Evolutionary conservation across 257 asterid genomes (phyloP), one percentile per base, ranked within the genome.

Genomic region (Eustoma russellianum): DNA sequence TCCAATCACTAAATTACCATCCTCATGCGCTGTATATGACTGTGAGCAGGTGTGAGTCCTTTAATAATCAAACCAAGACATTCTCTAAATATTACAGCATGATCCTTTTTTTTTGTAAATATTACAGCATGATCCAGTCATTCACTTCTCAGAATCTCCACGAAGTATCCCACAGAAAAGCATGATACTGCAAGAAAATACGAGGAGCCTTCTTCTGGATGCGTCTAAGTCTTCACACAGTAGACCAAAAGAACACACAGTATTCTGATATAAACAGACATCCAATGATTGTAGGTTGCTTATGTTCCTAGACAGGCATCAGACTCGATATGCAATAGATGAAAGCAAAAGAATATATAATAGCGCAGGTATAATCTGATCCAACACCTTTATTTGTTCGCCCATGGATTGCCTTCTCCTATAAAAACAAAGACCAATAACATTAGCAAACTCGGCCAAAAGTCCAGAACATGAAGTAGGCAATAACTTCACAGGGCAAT

Each of bases 321-420:
- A 17, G 3, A 46, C 11, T 33, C 45, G 49, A 50, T 14, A 28
- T 40, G 15, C 41, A 9, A 16, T 11, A 17, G 19, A 18, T 13
- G 3, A 28, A 3, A 33, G 46, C 2, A 14, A 35, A 28, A 5
- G 53, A 28, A n/a, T n/a, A 5, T 30, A 12, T 1, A n/a, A 28
- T 14, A 17, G 13, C 9, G 43, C 43, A 38, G n/a, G n/a, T n/a
- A n/a, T 35, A 35, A 35, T 38, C 43, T 7, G 12, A 38, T 38
- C 12, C 9, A 1, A 38, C 70, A 84, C 96, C 95, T 69, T 79
- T 56, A 59, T 61, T 55, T 63, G 93, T 19, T 77, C 85, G 4
- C 66, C 50, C 6, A 64, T 70, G 52, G 82, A 74, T 72, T 71
- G 90, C 68, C 93, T 72, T 66, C 79, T 70, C 92, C 98, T 91